Evolutionary conservation across 2,329 filamentous ascomycete species (phyloP).

Genomic region (Metarhizium album): DNA sequence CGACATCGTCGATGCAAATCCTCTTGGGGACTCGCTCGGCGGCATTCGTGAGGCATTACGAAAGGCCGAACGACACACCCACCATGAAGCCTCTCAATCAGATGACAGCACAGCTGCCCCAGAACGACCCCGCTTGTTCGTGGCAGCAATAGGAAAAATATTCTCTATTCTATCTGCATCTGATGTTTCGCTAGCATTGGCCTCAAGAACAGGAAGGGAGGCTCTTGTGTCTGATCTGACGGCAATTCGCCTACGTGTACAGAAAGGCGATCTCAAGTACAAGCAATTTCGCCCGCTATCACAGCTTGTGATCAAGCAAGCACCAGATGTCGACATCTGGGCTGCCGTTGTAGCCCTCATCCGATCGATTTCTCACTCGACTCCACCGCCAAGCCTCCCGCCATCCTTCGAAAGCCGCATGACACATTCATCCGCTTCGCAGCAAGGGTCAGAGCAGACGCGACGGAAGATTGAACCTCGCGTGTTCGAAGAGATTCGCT

Average conservation of each 20-base stretch:
- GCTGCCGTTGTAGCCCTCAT: not conserved
- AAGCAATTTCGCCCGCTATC: no score
- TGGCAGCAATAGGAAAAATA: not conserved
- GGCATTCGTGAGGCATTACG: not conserved
- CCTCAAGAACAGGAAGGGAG: no score
- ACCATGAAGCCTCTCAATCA: not conserved
- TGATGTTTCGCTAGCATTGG: not conserved
- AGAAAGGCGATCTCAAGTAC: no score
- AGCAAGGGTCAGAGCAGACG: constrained; percentile 6
- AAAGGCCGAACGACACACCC: not conserved
- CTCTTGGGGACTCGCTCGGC: not conserved
- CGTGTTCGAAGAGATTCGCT: constrained; percentile 6
- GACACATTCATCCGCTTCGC: constrained; percentile 6
- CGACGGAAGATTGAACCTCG: not conserved
- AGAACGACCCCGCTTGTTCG: not conserved
- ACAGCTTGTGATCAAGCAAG: no score
- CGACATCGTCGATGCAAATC: not conserved
- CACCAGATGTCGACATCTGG: not conserved
- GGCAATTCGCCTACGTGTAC: no score
- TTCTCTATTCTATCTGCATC: not conserved
- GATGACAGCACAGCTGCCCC: not conserved
- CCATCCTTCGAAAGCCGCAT: constrained; percentile 1
- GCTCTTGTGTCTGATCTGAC: no score
- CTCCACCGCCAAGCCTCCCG: not conserved
- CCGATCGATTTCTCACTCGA: no score